Evolutionary conservation across 768 basidiomycete species (phyloP).

Genomic region (Mycena latifolia): DNA sequence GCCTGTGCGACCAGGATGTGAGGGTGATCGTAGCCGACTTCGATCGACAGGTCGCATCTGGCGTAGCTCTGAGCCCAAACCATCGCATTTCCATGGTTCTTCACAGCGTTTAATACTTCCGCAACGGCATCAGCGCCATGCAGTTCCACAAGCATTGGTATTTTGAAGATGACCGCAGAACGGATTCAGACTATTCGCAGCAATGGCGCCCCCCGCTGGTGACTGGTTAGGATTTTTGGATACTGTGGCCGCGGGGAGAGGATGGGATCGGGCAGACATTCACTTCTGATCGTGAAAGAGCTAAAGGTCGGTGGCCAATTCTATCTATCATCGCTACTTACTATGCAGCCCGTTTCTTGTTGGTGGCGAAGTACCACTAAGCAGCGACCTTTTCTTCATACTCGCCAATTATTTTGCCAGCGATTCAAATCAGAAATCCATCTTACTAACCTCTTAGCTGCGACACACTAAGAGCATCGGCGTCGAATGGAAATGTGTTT

Average conservation of each 20-base stretch:
- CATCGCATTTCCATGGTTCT: constrained; percentile 16
- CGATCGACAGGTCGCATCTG: constrained; percentile 2
- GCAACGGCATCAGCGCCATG: constrained; percentile 11
- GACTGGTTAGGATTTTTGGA: constrained; percentile 20
- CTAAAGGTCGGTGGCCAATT: not conserved
- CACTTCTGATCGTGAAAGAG: not conserved
- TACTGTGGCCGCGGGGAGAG: constrained; percentile 24
- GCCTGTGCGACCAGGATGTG: constrained; percentile 17
- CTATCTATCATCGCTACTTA: too few species aligned
- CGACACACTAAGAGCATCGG: too few species aligned
- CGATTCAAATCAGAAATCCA: too few species aligned
- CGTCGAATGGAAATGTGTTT: too few species aligned
- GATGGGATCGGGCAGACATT: constrained; percentile 16
- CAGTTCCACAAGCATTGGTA: constrained; percentile 19
- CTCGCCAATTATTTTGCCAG: too few species aligned
- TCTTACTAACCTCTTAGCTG: too few species aligned
- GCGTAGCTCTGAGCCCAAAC: not conserved
- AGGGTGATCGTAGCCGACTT: constrained; percentile 6
- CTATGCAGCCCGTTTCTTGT: too few species aligned
- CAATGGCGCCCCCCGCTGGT: constrained; percentile 21
- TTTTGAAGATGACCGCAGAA: constrained; percentile 13
- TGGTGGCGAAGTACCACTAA: too few species aligned
- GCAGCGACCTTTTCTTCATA: too few species aligned
- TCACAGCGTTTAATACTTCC: constrained; percentile 19
- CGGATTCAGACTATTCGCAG: constrained; percentile 19